Percentiles rank a stretch among this genome's conserved stretches.
phyloP scores from a whole-genome alignment of 2,329 filamentous ascomycete genomes.

The Aspergillus fijiensis region DNA sequence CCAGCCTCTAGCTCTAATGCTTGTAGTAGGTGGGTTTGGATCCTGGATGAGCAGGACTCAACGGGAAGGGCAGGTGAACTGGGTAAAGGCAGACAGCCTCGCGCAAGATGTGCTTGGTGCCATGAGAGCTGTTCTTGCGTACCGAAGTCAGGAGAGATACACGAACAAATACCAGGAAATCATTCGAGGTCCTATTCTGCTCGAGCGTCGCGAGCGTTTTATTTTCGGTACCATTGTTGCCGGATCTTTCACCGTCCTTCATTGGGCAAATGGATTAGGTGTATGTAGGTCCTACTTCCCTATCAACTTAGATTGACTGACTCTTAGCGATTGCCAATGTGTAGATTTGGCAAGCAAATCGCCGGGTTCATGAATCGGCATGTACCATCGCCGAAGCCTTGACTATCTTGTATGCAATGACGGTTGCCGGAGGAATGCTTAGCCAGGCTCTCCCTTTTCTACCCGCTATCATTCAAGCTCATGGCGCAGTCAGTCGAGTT shows the following conservation, averaged over 20 bases:
- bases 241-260: conserved; percentile 2
- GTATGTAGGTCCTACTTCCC: conserved; percentile 1
- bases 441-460: conserved; percentile 12
- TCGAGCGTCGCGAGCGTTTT: conserved; percentile 6
- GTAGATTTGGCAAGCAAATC: conserved; percentile 12
- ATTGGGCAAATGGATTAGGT: conserved; percentile 12
- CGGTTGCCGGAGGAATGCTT: conserved; percentile 11
- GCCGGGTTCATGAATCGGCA: neutral
- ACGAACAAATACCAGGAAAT: conserved; percentile 1
- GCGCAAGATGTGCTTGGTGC: conserved; percentile 9
- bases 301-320: neutral
- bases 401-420: conserved; percentile 10
- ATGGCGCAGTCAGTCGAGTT: conserved; percentile 6
- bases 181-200: neutral
- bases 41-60: neutral
- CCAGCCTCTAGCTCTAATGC: conserved; percentile 72
- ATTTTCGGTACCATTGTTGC: conserved; percentile 10
- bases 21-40: conserved; percentile 27
- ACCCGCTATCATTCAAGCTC: conserved; percentile 19
- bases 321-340: neutral
- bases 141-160: conserved; percentile 7
- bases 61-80: neutral
- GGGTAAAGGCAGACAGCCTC: neutral
- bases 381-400: conserved; percentile 10
- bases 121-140: conserved; percentile 7